Conservation (phyloP, 202 grass and related monocot genomes). For the Musa balbisiana region DNA sequence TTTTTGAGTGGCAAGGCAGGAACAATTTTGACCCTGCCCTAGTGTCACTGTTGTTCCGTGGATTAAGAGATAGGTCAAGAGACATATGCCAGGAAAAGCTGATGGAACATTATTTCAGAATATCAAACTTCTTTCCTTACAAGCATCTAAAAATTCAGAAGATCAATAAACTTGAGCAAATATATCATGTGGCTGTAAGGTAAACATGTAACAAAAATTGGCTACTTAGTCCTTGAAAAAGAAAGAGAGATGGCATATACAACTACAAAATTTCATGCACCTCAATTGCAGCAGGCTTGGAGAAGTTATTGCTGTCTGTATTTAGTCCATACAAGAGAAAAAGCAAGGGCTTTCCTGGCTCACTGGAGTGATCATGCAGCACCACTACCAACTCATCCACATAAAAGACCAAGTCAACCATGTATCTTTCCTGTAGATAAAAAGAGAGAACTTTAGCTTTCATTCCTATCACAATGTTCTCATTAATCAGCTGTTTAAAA, state of each 20-base stretch:
- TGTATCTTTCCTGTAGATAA: slow-evolving; percentile 59
- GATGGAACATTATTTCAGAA: no score
- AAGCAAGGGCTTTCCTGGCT: slow-evolving; percentile 55
- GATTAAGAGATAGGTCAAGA: no score
- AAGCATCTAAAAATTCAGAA: neutral
- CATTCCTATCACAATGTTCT: slow-evolving; percentile 2
- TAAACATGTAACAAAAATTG: neutral
- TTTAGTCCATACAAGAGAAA: slow-evolving; percentile 76
- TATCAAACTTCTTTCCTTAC: neutral
- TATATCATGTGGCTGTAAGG: neutral
- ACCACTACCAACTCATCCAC: slow-evolving; percentile 72
- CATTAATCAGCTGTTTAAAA: slow-evolving; percentile 8
- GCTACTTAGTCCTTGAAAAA: neutral
- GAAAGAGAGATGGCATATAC: neutral
- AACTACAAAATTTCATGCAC: slow-evolving; percentile 25
- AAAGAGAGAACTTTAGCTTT: slow-evolving; percentile 11
- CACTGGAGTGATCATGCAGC: slow-evolving; percentile 39
- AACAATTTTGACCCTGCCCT: no score
- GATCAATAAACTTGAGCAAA: neutral
- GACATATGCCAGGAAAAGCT: no score
- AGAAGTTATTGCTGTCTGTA: slow-evolving; percentile 86
- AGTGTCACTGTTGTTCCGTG: no score
- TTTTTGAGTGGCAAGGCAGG: no score
- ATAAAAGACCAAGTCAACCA: slow-evolving; percentile 75
- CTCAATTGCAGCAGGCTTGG: slow-evolving; percentile 87